phyloP scores from a whole-genome alignment of 2,329 filamentous ascomycete species.

The Scortechinia acanthostroma region DNA sequence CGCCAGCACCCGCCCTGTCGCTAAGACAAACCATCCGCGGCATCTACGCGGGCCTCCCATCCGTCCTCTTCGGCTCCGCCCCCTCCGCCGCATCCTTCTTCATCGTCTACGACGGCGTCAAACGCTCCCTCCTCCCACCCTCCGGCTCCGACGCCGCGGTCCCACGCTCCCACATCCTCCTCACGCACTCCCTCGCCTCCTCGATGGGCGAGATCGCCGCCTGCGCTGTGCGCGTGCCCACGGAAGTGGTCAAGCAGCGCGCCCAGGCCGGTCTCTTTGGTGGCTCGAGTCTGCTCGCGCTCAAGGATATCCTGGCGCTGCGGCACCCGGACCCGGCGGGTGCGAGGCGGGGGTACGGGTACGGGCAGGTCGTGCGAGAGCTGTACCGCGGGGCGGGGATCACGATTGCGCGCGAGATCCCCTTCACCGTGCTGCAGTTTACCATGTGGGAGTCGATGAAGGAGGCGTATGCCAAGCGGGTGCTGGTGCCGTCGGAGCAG shows the following conservation, averaged over 20 bases:
- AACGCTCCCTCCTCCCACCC: conserved; percentile 34
- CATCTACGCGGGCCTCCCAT: conserved; percentile 88
- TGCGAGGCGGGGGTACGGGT: conserved; percentile 16
- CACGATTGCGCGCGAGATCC: conserved; percentile 90
- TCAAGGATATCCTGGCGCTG: conserved; percentile 61
- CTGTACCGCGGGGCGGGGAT: conserved; percentile 88
- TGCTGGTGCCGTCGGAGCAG: conserved; percentile 8
- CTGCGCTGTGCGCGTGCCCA: conserved; percentile 85
- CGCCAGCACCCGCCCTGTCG: conserved; percentile 58
- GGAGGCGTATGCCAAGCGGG: conserved; percentile 46
- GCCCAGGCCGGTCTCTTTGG: conserved; percentile 82
- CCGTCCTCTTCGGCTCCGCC: conserved; percentile 81
- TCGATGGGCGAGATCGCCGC: conserved; percentile 83
- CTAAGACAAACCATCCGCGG: conserved; percentile 80
- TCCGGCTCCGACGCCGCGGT: conserved; percentile 13
- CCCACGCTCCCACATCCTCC: conserved; percentile 18
- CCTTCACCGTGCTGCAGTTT: conserved; percentile 95
- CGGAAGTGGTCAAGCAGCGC: conserved; percentile 93
- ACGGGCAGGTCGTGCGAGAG: conserved; percentile 66
- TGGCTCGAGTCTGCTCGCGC: conserved; percentile 57
- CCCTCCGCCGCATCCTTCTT: conserved; percentile 96
- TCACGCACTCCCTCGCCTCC: conserved; percentile 77
- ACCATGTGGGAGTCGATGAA: conserved; percentile 95
- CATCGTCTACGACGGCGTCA: conserved; percentile 80
- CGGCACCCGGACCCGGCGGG: conserved; percentile 15